Percentiles rank a stretch among this genome's conserved stretches.
Conservation (phyloP, 768 basidiomycete genomes). For the Pisolithus orientalis region DNA sequence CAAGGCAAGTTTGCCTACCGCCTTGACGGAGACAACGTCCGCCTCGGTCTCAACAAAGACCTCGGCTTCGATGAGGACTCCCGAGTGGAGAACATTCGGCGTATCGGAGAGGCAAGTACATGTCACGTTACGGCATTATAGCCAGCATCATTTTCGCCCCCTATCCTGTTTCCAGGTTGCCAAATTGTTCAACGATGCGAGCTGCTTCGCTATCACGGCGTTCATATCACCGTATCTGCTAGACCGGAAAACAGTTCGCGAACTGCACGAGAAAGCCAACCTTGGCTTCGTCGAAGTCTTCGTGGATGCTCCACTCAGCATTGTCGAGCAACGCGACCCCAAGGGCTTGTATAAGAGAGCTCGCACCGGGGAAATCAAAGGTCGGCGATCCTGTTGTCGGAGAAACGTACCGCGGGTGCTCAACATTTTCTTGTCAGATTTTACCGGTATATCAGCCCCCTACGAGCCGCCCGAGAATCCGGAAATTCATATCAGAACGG, state of each 20-base stretch:
- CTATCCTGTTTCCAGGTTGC: conserved; percentile 57
- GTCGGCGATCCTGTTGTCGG: conserved; percentile 33
- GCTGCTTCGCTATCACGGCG: conserved; percentile 82
- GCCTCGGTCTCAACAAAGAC: conserved; percentile 95
- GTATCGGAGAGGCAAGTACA: conserved; percentile 82
- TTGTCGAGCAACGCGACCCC: conserved; percentile 90
- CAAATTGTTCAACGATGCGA: conserved; percentile 87
- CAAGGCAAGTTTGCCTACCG: conserved; percentile 82
- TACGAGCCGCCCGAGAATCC: conserved; percentile 84
- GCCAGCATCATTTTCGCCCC: conserved; percentile 3
- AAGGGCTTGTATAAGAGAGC: conserved; percentile 98
- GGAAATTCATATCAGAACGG: conserved; percentile 90
- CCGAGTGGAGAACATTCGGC: conserved; percentile 90
- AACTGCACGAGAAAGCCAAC: conserved; percentile 66
- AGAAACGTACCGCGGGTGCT: conserved; percentile 4
- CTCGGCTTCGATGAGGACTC: conserved; percentile 91
- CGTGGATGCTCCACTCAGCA: conserved; percentile 82
- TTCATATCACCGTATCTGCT: conserved; percentile 97
- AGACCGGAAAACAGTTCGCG: conserved; percentile 78
- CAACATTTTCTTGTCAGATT: conserved; percentile 50
- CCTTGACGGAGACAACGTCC: conserved; percentile 92
- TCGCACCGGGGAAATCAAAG: conserved; percentile 91
- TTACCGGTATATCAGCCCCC: conserved; percentile 96
- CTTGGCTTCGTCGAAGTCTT: conserved; percentile 92
- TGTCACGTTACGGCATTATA: background rate